A percentile compares a stretch with the other conserved stretches of the same genome.
These are phyloP conservation scores for Choiromyces venosus DNA, from an alignment of 495 filamentous ascomycete genomes.

Conservation along the genomic window DNA sequence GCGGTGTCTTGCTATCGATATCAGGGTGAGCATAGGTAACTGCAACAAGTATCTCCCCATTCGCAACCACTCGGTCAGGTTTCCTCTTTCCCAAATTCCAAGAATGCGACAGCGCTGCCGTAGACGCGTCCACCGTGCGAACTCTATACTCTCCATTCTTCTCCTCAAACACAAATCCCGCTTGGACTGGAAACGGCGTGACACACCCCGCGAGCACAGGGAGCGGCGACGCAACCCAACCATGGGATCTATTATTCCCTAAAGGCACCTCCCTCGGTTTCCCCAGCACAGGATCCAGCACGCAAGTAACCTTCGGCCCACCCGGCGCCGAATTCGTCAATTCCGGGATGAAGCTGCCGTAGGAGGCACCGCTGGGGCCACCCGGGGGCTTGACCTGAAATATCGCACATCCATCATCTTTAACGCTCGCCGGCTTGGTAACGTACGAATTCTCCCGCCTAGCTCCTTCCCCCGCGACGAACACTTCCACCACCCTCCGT, in stretches of 20 bases:
- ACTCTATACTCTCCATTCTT: conserved; percentile 28
- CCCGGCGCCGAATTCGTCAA: not conserved
- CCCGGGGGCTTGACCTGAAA: conserved; percentile 20
- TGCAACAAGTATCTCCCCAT: conserved; percentile 34
- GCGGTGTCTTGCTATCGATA: conserved; percentile 10
- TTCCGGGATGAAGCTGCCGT: not conserved
- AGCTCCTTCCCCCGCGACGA: conserved; percentile 34
- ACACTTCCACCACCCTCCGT: conserved; percentile 36
- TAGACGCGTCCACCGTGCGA: conserved; percentile 22
- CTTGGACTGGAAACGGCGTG: conserved; percentile 32
- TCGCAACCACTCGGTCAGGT: conserved; percentile 35
- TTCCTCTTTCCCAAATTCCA: conserved; percentile 35
- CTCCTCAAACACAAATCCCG: conserved; percentile 34
- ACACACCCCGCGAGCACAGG: conserved; percentile 28
- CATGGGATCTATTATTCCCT: conserved; percentile 19
- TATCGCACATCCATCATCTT: conserved; percentile 32
- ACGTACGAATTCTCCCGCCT: conserved; percentile 21
- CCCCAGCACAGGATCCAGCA: conserved; percentile 24
- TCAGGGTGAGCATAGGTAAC: conserved; percentile 29
- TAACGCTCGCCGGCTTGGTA: conserved; percentile 26
- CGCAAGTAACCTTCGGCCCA: conserved; percentile 17
- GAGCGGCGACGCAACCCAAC: conserved; percentile 36
- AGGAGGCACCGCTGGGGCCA: conserved; percentile 2
- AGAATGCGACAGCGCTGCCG: conserved; percentile 16
- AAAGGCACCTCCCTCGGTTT: conserved; percentile 21